These are phyloP conservation scores for Mortierella sp. DNA, from an alignment of 371 early-diverging fungal species.

Conservation along the genomic window DNA sequence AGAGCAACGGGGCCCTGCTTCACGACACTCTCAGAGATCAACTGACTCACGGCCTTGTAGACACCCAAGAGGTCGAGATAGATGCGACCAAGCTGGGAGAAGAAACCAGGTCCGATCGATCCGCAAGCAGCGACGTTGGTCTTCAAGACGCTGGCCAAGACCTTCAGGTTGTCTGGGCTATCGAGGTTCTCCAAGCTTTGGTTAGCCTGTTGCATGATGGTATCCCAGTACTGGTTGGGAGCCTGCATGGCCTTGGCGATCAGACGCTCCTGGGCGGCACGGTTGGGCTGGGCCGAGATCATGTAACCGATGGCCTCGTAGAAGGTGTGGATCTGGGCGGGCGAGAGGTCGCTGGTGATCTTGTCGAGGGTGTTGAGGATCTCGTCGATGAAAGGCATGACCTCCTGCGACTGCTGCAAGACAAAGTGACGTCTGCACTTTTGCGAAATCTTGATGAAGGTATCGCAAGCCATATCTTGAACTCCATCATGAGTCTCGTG, in stretches of 20 bases:
- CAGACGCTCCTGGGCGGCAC: slow-evolving; percentile 80
- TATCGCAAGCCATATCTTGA: slow-evolving; percentile 99
- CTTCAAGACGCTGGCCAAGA: slow-evolving; percentile 93
- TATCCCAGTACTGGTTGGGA: slow-evolving; percentile 91
- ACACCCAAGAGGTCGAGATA: slow-evolving; percentile 92
- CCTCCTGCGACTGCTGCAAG: slow-evolving; percentile 87
- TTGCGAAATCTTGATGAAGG: slow-evolving; percentile 98
- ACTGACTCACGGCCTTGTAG: slow-evolving; percentile 87
- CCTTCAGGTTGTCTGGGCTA: slow-evolving; percentile 85
- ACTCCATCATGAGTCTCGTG: slow-evolving; percentile 99
- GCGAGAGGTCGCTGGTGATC: slow-evolving; percentile 90
- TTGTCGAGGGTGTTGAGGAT: slow-evolving; percentile 83
- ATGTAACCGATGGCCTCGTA: slow-evolving; percentile 98
- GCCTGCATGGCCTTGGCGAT: slow-evolving; percentile 89
- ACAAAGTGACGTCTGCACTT: slow-evolving; percentile 98
- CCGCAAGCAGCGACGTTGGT: slow-evolving; percentile 94
- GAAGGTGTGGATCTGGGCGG: slow-evolving; percentile 95
- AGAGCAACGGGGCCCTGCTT: slow-evolving; percentile 87
- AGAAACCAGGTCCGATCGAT: slow-evolving; percentile 90
- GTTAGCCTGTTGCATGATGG: slow-evolving; percentile 80
- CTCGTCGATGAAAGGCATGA: slow-evolving; percentile 93
- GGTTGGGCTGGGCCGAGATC: slow-evolving; percentile 90
- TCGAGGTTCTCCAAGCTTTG: slow-evolving; percentile 81
- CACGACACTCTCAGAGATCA: slow-evolving; percentile 87
- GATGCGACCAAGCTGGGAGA: slow-evolving; percentile 87